A percentile compares a stretch with the other conserved stretches of the same genome.
Evolutionary conservation across 495 filamentous ascomycete species (phyloP).

Genomic region (Neurospora sublineolata): DNA sequence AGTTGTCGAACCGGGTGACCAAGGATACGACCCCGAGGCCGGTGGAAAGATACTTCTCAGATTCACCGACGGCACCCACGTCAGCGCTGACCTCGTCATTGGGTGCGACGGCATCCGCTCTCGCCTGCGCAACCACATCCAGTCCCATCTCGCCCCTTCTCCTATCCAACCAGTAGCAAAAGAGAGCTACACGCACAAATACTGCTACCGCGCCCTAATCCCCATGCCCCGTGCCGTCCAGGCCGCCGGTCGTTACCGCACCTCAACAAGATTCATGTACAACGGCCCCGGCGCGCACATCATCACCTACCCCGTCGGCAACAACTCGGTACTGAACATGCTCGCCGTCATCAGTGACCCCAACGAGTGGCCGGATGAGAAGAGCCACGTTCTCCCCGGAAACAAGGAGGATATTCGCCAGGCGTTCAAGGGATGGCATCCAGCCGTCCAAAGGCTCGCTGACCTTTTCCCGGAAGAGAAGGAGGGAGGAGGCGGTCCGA

Average conservation of each 20-base stretch:
- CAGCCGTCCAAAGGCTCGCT: conserved; percentile 25
- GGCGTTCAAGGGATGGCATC: conserved; percentile 29
- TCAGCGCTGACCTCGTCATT: conserved; percentile 27
- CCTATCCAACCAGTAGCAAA: conserved; percentile 6
- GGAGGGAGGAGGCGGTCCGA: background rate
- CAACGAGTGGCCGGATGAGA: conserved; percentile 21
- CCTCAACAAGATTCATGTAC: conserved; percentile 31
- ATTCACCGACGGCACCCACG: conserved; percentile 26
- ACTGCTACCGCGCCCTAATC: conserved; percentile 32
- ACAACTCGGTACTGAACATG: conserved; percentile 26
- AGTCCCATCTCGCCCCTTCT: conserved; percentile 9
- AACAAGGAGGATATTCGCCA: conserved; percentile 19
- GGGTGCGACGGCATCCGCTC: conserved; percentile 38
- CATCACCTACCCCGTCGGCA: conserved; percentile 31
- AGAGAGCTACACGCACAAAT: conserved; percentile 28
- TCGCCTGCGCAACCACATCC: conserved; percentile 23
- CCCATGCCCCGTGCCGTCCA: conserved; percentile 24
- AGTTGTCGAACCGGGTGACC: background rate
- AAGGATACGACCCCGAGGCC: background rate
- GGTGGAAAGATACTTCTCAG: conserved; percentile 12
- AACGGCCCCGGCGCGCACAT: conserved; percentile 27
- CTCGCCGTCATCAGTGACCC: conserved; percentile 28
- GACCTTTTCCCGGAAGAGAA: conserved; percentile 28
- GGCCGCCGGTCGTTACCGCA: conserved; percentile 16
- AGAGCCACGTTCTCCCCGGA: conserved; percentile 21